Percentiles rank a stretch among this genome's conserved stretches.
Conservation (phyloP, 441 rosid genomes). For the Gossypium trilobum region DNA sequence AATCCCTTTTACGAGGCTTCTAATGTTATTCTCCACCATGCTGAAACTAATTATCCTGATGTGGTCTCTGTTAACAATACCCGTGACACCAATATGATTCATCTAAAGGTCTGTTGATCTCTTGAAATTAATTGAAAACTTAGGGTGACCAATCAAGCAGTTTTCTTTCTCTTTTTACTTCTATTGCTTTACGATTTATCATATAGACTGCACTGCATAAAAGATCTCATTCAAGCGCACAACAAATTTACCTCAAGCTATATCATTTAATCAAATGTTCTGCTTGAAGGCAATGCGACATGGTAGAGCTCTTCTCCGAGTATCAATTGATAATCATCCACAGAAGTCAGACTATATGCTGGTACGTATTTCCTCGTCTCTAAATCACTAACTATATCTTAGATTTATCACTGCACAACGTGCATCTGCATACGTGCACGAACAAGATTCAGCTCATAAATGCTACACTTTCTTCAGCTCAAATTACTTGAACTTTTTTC, state of each 20-base stretch:
- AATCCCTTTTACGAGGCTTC: constrained; percentile 69
- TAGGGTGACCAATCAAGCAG: neutral
- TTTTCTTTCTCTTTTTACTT: neutral
- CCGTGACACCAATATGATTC: constrained; percentile 34
- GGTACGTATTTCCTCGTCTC: constrained; percentile 34
- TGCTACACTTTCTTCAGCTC: neutral
- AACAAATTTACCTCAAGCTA: constrained; percentile 3
- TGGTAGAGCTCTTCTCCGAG: constrained; percentile 76
- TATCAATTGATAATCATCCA: constrained; percentile 40
- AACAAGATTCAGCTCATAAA: neutral
- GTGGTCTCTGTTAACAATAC: constrained; percentile 43
- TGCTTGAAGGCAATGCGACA: constrained; percentile 59
- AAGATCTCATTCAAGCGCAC: neutral
- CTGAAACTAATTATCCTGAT: constrained; percentile 64
- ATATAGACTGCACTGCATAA: neutral
- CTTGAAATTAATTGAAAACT: constrained; percentile 3
- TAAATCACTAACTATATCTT: neutral
- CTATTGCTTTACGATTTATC: constrained; percentile 5
- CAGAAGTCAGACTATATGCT: constrained; percentile 67
- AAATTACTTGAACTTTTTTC: neutral
- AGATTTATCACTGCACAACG: neutral
- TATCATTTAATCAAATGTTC: constrained; percentile 18
- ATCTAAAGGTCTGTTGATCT: constrained; percentile 58
- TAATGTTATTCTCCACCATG: constrained; percentile 40
- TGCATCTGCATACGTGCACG: neutral